Evolutionary conservation across 108 stramenopile species (phyloP), one percentile per base, ranked within the genome.

Genomic region (Cyclotella baltica): DNA sequence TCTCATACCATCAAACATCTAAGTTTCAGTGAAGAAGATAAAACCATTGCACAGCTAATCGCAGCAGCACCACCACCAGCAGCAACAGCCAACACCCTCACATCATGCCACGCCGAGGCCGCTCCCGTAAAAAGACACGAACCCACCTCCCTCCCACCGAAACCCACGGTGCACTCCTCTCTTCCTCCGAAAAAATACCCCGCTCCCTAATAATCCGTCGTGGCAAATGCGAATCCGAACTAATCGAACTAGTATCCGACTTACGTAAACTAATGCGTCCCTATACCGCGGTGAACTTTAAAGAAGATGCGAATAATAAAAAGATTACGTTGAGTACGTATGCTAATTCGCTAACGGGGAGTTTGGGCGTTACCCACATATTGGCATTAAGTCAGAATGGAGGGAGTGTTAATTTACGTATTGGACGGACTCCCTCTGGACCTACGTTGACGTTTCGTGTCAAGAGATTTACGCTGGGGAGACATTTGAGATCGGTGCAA

Each of bases 371-470:
- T 43, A 96, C 97, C 0, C 99, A 99, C 81, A 86, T 99, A 30
- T 46, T 99, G 40, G 85, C 90, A 5, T 76, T 99, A 19, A 92
- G 94, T 13, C 97, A 98, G 88, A 98, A 95, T 34, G 75, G 93
- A 20, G 74, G 82, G 48, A 81, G 83, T 22, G 72, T 98, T 46
- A 93, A 86, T 58, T 72, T 98, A 52, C 77, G 96, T 20, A 67
- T 99, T 22, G 97, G 93, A 8, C 86, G 98, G 13, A 81, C 94
- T 31, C 99, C 98, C 31, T 72, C 88, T 6, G 99, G 99, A 10
- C 99, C 99, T 8, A 98, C 98, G 4, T 74, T 99, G 16, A 83
- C 94, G 1, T 99, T 99, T 81, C 92, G 96, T 19, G 92, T 98
- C 13, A 87, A 88, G 59, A 85, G 89, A 70, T 99, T 97, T 81